Evolutionary conservation across 805 yeast species (phyloP).

Genomic region (Torulaspora quercuum): DNA sequence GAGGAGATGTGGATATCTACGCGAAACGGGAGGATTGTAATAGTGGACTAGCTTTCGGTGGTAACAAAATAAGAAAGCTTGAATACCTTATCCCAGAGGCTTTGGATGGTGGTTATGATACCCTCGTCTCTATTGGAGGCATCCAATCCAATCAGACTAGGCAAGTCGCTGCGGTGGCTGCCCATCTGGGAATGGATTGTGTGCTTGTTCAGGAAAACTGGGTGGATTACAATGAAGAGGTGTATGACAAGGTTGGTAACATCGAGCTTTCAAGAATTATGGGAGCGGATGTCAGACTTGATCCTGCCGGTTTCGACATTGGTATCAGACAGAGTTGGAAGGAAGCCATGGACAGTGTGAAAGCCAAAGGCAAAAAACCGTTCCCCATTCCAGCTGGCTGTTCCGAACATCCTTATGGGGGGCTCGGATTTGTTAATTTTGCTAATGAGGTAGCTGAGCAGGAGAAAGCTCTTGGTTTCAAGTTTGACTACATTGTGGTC

Average conservation of each 20-base stretch:
- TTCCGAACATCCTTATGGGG: slow-evolving; percentile 39
- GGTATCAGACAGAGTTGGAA: slow-evolving; percentile 39
- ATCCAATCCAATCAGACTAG: slow-evolving; percentile 39
- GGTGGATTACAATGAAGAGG: slow-evolving; percentile 38
- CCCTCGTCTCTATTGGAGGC: slow-evolving; percentile 38
- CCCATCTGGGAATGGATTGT: slow-evolving; percentile 37
- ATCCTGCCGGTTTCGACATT: slow-evolving; percentile 37
- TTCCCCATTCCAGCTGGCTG: slow-evolving; percentile 41
- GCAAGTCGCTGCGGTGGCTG: slow-evolving; percentile 39
- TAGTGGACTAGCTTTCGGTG: slow-evolving; percentile 38
- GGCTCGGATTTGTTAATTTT: slow-evolving; percentile 39
- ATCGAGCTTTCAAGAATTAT: slow-evolving; percentile 38
- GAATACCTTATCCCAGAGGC: slow-evolving; percentile 38
- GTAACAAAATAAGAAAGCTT: slow-evolving; percentile 36
- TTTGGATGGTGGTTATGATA: slow-evolving; percentile 36
- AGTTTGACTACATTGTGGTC: slow-evolving; percentile 37
- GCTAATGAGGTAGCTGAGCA: slow-evolving; percentile 37
- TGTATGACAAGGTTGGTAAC: slow-evolving; percentile 38
- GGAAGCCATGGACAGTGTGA: slow-evolving; percentile 32
- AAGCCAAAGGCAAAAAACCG: slow-evolving; percentile 34
- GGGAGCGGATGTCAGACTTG: slow-evolving; percentile 39
- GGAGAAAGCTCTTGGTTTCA: slow-evolving; percentile 36
- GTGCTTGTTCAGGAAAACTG: slow-evolving; percentile 39
- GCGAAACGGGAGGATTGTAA: slow-evolving; percentile 39
- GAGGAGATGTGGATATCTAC: slow-evolving; percentile 35